Percentiles rank a stretch among this genome's conserved stretches.
Evolutionary conservation across 2,329 filamentous ascomycete genomes (phyloP).

Genomic region (Talaromyces amestolkiae): DNA sequence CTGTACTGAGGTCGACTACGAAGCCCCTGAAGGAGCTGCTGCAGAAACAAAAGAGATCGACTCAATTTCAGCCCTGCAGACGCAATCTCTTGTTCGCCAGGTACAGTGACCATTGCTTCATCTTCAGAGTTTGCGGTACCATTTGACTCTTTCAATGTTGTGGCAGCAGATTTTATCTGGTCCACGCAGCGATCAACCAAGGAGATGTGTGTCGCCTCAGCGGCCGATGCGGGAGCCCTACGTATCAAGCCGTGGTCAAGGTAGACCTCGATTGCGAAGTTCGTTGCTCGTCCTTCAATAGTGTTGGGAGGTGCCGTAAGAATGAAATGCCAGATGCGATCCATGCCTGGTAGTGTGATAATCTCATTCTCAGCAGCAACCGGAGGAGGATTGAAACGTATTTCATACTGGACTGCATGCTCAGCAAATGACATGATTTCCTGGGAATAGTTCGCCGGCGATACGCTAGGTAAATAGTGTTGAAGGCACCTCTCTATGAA

Average conservation of each 20-base stretch:
- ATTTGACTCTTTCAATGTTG: slow-evolving; percentile 52
- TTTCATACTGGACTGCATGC: slow-evolving; percentile 47
- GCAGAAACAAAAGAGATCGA: slow-evolving; percentile 66
- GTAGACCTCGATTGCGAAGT: slow-evolving; percentile 71
- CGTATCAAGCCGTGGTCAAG: slow-evolving; percentile 52
- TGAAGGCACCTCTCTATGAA: slow-evolving; percentile 47
- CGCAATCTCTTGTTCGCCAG: slow-evolving; percentile 48
- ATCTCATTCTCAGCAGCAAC: slow-evolving; percentile 38
- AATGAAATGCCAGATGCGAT: slow-evolving; percentile 81
- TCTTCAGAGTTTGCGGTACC: slow-evolving; percentile 49
- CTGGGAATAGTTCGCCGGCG: slow-evolving; percentile 37
- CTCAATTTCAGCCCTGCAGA: slow-evolving; percentile 64
- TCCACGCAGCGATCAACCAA: slow-evolving; percentile 71
- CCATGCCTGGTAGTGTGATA: slow-evolving; percentile 52
- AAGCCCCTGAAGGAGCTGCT: slow-evolving; percentile 61
- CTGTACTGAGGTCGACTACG: slow-evolving; percentile 56
- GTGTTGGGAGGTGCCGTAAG: slow-evolving; percentile 63
- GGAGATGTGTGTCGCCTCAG: slow-evolving; percentile 62
- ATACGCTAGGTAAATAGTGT: slow-evolving; percentile 41
- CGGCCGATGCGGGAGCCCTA: slow-evolving; percentile 44
- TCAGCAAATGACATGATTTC: slow-evolving; percentile 46
- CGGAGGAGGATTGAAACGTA: slow-evolving; percentile 58
- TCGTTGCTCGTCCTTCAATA: slow-evolving; percentile 67
- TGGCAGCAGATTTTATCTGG: slow-evolving; percentile 65
- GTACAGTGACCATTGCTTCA: slow-evolving; percentile 54